Percentiles rank a stretch among this genome's conserved stretches.
phyloP scores from a whole-genome alignment of 2,329 filamentous ascomycete genomes.

The Sarocladiaceae sp. region DNA sequence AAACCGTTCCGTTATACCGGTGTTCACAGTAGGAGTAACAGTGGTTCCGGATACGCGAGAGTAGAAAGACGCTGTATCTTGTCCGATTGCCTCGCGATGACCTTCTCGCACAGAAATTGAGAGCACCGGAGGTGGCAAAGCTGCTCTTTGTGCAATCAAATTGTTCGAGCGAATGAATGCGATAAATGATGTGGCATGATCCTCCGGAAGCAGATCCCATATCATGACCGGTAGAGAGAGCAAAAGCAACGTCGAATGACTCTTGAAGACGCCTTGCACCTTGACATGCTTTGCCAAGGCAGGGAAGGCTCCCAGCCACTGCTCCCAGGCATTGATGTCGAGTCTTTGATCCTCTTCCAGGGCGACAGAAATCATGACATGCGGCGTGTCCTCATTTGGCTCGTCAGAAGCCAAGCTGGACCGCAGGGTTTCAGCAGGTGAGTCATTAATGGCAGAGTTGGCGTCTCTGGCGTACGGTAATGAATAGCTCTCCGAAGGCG shows the following conservation, averaged over 20 bases:
- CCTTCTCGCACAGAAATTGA: slow-evolving; percentile 19
- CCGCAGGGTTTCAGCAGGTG: background rate
- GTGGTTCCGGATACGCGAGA: slow-evolving; percentile 30
- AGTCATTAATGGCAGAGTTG: background rate
- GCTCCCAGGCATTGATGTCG: slow-evolving; percentile 55
- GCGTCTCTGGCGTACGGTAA: slow-evolving; percentile 11
- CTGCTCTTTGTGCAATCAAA: slow-evolving; percentile 31
- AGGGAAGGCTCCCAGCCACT: slow-evolving; percentile 52
- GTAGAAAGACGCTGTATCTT: slow-evolving; percentile 24
- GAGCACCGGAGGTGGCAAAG: slow-evolving; percentile 17
- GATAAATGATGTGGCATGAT: slow-evolving; percentile 53
- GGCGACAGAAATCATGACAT: slow-evolving; percentile 58
- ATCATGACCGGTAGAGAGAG: slow-evolving; percentile 56
- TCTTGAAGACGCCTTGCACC: slow-evolving; percentile 58
- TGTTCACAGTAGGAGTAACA: slow-evolving; percentile 25
- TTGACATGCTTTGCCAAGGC: slow-evolving; percentile 57
- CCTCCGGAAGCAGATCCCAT: slow-evolving; percentile 56
- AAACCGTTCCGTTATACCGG: slow-evolving; percentile 16
- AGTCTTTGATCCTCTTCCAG: slow-evolving; percentile 53
- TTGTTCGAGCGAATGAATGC: slow-evolving; percentile 58
- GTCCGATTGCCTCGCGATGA: slow-evolving; percentile 15
- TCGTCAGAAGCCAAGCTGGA: slow-evolving; percentile 22
- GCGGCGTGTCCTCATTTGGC: slow-evolving; percentile 52
- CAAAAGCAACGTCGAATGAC: slow-evolving; percentile 54
- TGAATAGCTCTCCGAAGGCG: slow-evolving; percentile 23